Base-by-base conservation (phyloP, 805 yeast genomes). In the Zygosaccharomyces lentus region DNA sequence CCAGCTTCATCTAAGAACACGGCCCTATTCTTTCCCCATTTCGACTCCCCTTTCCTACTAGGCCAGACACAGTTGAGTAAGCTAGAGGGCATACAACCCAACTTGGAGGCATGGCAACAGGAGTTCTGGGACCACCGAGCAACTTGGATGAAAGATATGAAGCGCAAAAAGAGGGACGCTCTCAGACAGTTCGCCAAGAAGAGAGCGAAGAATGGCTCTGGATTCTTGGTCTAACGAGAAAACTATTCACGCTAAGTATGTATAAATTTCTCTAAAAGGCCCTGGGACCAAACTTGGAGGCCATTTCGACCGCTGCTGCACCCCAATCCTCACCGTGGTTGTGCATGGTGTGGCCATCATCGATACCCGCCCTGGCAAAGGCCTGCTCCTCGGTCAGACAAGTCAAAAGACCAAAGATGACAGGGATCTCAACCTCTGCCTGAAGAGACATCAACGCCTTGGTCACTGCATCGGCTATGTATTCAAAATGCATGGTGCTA, bases 271-370 rank as follows among this genome's bases (percentile, higher is more conserved):
- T 23, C 45, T 43, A 51, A 42, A 48, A 45, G 30, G 53, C 57
- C 37, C 48, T 48, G 41, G 54, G 52, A 25, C 64, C 64, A 48
- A 65, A 78, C 55, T 79, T 79, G 12, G 61, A 41, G 3, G 78
- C 83, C 98, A 93, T 91, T 72, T 91, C 99, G 23, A 93, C 96
- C 12, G 99, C 99, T 45, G 97, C 96, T 29, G 95, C 90, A 56
- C 96, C 99, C 99, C 99, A 91, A 67, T 93, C 99, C 61, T 78
- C 87, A 53, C 99, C 99, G 62, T 93, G 99, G 72, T 91, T 91
- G 68, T 93, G 98, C 81, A 82, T 78, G 15, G 65, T 51, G 19
- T 64, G 55, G 9, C 65, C 70, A 56, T 81, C 81, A 47, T 84
- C 88, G 51, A 91, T 71, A 21, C 98, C 99, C 9, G 98, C 96